Evolutionary conservation across 768 basidiomycete species (phyloP).

Genomic region (Termitomyces sp.): DNA sequence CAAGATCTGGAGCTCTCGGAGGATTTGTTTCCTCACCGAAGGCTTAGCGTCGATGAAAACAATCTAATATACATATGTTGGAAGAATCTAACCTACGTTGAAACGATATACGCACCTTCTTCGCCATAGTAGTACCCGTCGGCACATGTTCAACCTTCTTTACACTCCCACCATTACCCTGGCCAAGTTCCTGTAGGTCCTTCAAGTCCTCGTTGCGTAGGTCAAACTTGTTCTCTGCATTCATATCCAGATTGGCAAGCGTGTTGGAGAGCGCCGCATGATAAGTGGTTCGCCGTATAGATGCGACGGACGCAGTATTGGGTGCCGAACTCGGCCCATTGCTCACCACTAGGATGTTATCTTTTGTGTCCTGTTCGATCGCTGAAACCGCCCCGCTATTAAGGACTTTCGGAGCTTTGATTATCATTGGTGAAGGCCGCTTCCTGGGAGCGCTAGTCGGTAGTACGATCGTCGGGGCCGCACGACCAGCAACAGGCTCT

Average conservation of each 20-base stretch:
- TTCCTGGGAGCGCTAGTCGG: slow-evolving; percentile 43
- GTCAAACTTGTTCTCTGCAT: slow-evolving; percentile 80
- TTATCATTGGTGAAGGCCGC: slow-evolving; percentile 77
- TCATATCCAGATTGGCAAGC: slow-evolving; percentile 82
- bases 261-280: slow-evolving; percentile 79
- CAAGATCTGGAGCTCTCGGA: slow-evolving; percentile 98
- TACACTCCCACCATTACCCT: slow-evolving; percentile 97
- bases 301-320: slow-evolving; percentile 41
- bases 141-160: slow-evolving; percentile 93
- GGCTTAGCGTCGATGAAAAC: slow-evolving; percentile 97
- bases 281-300: slow-evolving; percentile 63
- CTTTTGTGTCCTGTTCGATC: slow-evolving; percentile 35
- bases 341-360: slow-evolving; percentile 35
- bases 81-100: background rate
- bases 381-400: slow-evolving; percentile 33
- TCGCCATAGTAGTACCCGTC: slow-evolving; percentile 92
- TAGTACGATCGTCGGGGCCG: slow-evolving; percentile 41
- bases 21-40: slow-evolving; percentile 92
- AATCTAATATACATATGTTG: slow-evolving; percentile 45
- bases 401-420: slow-evolving; percentile 66
- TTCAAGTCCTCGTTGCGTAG: slow-evolving; percentile 86
- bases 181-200: slow-evolving; percentile 86
- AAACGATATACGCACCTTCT: slow-evolving; percentile 64
- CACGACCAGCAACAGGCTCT: slow-evolving; percentile 42
- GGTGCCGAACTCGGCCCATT: slow-evolving; percentile 49